Evolutionary conservation across 208 protist species (phyloP).

Genomic region (Tritrichomonas foetus): DNA sequence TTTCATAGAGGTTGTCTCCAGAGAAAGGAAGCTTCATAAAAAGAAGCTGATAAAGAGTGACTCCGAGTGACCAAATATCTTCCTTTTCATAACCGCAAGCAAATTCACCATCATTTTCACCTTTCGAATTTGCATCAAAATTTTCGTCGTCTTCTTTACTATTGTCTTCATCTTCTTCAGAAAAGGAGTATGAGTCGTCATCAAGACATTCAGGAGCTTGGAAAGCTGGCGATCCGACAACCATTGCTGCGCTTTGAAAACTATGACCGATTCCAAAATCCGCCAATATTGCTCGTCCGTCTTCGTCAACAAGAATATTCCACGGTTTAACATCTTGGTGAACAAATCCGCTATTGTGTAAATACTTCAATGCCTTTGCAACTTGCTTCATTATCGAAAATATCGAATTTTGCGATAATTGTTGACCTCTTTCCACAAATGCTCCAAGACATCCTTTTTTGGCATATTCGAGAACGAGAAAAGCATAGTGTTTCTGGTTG

Average conservation of each 20-base stretch:
- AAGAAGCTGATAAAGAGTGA: neutral
- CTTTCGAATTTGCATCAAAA: too few relatives aligned
- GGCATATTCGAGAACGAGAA: neutral
- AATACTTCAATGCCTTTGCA: neutral
- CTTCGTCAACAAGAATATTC: neutral
- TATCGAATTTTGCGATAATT: neutral
- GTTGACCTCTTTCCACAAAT: neutral
- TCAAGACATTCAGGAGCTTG: neutral
- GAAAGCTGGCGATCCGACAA: neutral
- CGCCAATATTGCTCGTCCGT: neutral
- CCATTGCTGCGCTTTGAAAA: constrained; percentile 10
- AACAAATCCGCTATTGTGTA: neutral
- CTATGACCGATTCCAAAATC: constrained; percentile 8
- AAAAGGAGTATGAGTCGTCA: too few relatives aligned
- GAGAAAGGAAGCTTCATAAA: neutral
- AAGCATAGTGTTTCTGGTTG: neutral
- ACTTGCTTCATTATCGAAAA: neutral
- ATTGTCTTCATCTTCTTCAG: too few relatives aligned
- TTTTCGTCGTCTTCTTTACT: neutral
- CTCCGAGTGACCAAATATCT: neutral
- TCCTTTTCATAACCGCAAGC: neutral
- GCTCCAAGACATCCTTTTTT: neutral
- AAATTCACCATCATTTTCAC: too few relatives aligned
- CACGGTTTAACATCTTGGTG: constrained; percentile 12
- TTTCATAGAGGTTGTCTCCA: neutral